phyloP scores from a whole-genome alignment of 306 rosid species.

The Lupinus albus region DNA sequence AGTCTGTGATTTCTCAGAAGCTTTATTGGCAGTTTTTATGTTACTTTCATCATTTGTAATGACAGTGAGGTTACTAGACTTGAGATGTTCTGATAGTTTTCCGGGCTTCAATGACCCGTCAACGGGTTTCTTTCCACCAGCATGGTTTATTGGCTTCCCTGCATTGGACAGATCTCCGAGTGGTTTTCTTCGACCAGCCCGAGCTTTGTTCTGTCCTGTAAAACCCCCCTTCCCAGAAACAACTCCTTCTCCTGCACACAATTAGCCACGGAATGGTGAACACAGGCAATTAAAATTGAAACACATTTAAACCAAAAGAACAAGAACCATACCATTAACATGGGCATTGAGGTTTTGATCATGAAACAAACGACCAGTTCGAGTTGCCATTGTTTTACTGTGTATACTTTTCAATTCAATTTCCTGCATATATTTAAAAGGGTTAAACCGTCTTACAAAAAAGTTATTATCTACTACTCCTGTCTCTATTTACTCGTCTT shows the following conservation, averaged over 20 bases:
- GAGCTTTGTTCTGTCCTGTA: constrained; percentile 45
- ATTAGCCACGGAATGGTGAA: constrained; percentile 17
- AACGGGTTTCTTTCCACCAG: constrained; percentile 22
- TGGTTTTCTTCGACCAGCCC: constrained; percentile 67
- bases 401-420: constrained; percentile 17
- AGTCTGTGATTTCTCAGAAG: constrained; percentile 48
- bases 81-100: constrained; percentile 29
- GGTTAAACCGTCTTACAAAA: background rate
- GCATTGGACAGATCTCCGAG: constrained; percentile 68
- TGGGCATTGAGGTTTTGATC: constrained; percentile 52
- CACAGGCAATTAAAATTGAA: background rate
- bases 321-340: constrained; percentile 49
- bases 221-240: constrained; percentile 48
- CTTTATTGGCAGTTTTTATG: background rate
- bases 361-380: constrained; percentile 47
- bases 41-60: constrained; percentile 17
- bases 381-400: constrained; percentile 53
- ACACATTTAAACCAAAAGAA: constrained; percentile 15
- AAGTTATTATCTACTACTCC: background rate
- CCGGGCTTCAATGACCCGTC: constrained; percentile 1
- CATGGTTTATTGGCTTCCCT: constrained; percentile 40
- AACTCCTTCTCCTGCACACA: constrained; percentile 40
- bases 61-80: constrained; percentile 36
- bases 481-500: too few relatives aligned
- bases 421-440: constrained; percentile 33